Conservation (phyloP, 2,329 filamentous ascomycete genomes). For the Talaromyces albobiverticillius region DNA sequence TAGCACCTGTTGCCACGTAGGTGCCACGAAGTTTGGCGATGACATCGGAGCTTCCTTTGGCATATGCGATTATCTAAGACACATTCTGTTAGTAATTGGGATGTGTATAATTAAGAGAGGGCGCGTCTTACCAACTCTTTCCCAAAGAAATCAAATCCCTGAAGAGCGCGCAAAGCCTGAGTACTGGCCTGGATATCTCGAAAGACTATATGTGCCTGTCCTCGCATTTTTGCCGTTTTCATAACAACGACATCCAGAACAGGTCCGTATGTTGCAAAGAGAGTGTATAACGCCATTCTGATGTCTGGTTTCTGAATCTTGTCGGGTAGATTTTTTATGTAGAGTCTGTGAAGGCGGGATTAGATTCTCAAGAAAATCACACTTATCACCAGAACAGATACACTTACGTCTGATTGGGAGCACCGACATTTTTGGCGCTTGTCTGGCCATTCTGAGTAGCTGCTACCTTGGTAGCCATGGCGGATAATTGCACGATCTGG, state of each 20-base stretch:
- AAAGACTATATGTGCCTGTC: slow-evolving; percentile 91
- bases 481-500: background rate
- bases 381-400: background rate
- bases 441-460: slow-evolving; percentile 40
- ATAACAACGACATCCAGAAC: slow-evolving; percentile 89
- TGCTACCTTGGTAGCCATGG: slow-evolving; percentile 40
- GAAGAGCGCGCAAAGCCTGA: slow-evolving; percentile 84
- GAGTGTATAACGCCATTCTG: slow-evolving; percentile 80
- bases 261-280: slow-evolving; percentile 90
- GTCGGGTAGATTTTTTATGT: slow-evolving; percentile 82
- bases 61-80: slow-evolving; percentile 80
- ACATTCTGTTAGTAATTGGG: slow-evolving; percentile 12
- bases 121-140: slow-evolving; percentile 68
- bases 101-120: background rate
- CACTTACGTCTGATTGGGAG: slow-evolving; percentile 74
- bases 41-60: slow-evolving; percentile 82
- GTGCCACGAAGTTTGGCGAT: slow-evolving; percentile 90
- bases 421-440: slow-evolving; percentile 46
- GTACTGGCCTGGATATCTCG: slow-evolving; percentile 87
- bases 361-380: background rate
- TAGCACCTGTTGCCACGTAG: slow-evolving; percentile 63
- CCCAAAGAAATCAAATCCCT: slow-evolving; percentile 83
- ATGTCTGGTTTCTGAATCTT: slow-evolving; percentile 90
- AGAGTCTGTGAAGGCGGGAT: slow-evolving; percentile 59
- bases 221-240: slow-evolving; percentile 88